phyloP scores from a whole-genome alignment of 2,329 filamentous ascomycete genomes.

The Xylariaceae sp. region DNA sequence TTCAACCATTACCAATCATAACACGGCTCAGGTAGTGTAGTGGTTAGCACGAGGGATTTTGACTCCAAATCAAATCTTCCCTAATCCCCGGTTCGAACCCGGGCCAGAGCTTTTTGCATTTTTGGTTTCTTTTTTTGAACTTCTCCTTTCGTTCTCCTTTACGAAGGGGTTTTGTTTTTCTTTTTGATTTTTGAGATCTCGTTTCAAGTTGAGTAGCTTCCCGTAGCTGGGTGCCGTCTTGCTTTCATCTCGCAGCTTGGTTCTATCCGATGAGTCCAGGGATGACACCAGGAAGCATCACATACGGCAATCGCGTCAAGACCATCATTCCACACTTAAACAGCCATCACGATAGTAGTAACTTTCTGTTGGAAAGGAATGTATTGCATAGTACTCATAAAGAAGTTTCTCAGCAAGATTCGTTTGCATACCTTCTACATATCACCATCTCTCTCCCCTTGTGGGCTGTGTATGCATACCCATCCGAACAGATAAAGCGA shows the following conservation, averaged over 20 bases:
- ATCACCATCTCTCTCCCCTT: not conserved
- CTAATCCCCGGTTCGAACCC: constrained; percentile 28
- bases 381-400: too few relatives aligned
- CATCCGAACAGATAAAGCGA: not conserved
- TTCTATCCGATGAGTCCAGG: too few relatives aligned
- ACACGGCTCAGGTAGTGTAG: constrained; percentile 27
- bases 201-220: too few relatives aligned
- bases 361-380: too few relatives aligned
- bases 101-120: constrained; percentile 20
- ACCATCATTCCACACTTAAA: too few relatives aligned
- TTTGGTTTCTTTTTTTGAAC: not conserved
- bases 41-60: constrained; percentile 31
- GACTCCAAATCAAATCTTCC: constrained; percentile 19
- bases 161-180: not conserved
- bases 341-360: too few relatives aligned
- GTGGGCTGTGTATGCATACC: not conserved
- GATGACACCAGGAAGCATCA: too few relatives aligned
- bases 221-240: too few relatives aligned
- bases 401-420: too few relatives aligned
- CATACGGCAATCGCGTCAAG: too few relatives aligned
- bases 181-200: not conserved
- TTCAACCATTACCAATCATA: not conserved
- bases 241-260: too few relatives aligned
- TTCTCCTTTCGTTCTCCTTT: not conserved
- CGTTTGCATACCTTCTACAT: not conserved